phyloP scores from a whole-genome alignment of 176 grass and related monocot species.

The Carex scoparia region DNA sequence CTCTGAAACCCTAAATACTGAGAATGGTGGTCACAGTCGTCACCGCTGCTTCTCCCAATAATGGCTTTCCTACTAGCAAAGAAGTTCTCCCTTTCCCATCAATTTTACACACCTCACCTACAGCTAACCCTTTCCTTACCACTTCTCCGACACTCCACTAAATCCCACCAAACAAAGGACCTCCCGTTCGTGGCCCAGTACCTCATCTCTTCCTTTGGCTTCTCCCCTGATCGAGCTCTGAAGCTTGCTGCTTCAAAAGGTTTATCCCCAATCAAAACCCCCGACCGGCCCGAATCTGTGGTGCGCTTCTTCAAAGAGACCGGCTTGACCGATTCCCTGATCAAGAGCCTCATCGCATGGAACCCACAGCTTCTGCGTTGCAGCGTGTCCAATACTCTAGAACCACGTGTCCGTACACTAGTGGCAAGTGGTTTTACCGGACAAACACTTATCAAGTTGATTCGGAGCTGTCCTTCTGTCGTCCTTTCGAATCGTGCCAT shows the following conservation, averaged over 20 bases:
- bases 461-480: neutral
- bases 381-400: neutral
- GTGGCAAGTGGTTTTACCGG: neutral
- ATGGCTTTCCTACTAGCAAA: neutral
- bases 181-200: neutral
- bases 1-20: neutral
- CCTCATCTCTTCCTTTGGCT: constrained; percentile 4
- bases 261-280: neutral
- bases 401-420: neutral
- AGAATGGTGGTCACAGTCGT: neutral
- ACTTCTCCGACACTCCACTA: neutral
- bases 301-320: constrained; percentile 10
- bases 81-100: neutral
- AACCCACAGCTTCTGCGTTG: neutral
- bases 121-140: neutral
- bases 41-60: neutral
- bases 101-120: neutral
- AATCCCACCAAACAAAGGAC: neutral
- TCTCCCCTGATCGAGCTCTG: neutral
- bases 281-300: constrained; percentile 3
- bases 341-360: neutral
- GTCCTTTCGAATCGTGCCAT: neutral
- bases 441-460: constrained; percentile 1
- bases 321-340: neutral
- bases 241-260: neutral